Evolutionary conservation across 495 filamentous ascomycete genomes (phyloP).

Genomic region (Neurospora pannonica): DNA sequence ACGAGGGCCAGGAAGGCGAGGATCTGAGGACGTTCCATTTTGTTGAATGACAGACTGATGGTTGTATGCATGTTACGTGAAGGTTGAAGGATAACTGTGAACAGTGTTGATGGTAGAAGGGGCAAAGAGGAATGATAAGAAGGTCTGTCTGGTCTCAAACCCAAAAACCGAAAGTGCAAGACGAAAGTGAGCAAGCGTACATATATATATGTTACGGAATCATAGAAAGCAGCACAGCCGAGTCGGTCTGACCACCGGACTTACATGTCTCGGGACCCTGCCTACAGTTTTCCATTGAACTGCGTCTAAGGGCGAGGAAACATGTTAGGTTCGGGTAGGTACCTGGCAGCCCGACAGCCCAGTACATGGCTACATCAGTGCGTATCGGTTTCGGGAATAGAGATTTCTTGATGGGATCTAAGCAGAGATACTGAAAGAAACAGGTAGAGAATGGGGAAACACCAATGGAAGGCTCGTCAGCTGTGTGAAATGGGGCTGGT

Average conservation of each 20-base stretch:
- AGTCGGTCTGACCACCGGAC: background rate
- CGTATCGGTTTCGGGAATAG: background rate
- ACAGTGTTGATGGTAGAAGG: background rate
- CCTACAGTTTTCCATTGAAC: background rate
- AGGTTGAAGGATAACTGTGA: background rate
- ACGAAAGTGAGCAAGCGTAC: background rate
- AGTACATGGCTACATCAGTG: background rate
- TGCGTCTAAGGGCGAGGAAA: background rate
- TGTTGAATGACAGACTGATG: background rate
- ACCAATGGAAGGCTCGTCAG: background rate
- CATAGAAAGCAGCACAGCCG: background rate
- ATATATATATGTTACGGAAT: background rate
- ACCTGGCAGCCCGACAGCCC: background rate
- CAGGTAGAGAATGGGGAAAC: background rate
- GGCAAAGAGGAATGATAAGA: background rate
- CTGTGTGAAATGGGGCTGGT: background rate
- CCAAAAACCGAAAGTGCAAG: background rate
- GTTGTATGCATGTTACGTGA: background rate
- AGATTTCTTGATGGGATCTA: background rate
- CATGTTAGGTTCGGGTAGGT: background rate
- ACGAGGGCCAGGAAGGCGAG: conserved; percentile 10
- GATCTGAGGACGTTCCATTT: background rate
- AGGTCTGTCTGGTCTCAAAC: background rate
- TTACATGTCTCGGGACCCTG: background rate
- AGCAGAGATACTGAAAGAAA: background rate